Percentiles rank a stretch among this genome's conserved stretches.
Conservation (phyloP, 2,329 filamentous ascomycete genomes). For the Tolypocladium pustulatum region DNA sequence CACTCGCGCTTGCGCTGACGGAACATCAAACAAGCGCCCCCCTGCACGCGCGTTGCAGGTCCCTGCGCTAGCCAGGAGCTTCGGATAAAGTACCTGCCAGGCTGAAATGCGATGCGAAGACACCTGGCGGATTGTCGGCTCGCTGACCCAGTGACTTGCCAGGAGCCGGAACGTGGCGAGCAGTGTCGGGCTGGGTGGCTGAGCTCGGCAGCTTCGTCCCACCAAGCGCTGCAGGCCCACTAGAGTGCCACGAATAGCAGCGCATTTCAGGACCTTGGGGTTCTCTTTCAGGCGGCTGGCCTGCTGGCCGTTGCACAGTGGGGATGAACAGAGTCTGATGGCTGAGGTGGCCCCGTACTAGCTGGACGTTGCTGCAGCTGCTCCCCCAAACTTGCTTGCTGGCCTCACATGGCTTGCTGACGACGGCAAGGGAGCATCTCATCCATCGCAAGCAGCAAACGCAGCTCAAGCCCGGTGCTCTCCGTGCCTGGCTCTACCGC, state of each 20-base stretch:
- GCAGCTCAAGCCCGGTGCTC: neutral
- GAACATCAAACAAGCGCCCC: neutral
- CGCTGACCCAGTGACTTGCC: neutral
- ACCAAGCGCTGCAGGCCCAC: neutral
- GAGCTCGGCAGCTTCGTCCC: neutral
- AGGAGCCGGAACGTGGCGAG: conserved; percentile 1
- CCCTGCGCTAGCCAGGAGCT: neutral
- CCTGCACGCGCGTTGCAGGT: neutral
- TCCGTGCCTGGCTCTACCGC: neutral
- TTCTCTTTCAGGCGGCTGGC: neutral
- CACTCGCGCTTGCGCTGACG: neutral
- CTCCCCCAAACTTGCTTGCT: neutral
- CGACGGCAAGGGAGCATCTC: neutral
- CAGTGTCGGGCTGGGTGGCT: neutral
- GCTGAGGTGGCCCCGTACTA: neutral
- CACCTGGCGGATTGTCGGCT: neutral
- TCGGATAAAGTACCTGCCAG: neutral
- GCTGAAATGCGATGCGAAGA: neutral
- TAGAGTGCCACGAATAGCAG: conserved; percentile 1
- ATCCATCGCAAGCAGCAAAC: neutral
- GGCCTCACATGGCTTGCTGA: neutral
- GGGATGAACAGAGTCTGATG: neutral
- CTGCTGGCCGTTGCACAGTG: neutral
- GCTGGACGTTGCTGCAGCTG: neutral
- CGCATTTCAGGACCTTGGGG: neutral